Conservation (phyloP, 345 rosid species). For the Bruguiera parviflora region DNA sequence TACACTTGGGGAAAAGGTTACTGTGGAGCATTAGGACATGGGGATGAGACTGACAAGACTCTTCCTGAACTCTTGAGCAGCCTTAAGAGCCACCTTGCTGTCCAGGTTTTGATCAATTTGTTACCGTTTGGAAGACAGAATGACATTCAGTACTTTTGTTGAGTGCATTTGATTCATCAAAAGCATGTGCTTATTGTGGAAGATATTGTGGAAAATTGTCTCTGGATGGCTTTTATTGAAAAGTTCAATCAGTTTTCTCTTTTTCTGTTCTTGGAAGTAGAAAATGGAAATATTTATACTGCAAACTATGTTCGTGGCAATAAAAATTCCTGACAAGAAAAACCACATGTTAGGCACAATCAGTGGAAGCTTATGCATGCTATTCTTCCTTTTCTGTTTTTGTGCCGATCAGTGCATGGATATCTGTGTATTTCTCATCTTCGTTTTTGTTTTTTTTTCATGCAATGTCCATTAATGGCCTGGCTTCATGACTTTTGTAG, state of each 20-base stretch:
- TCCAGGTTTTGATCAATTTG: slow-evolving; percentile 56
- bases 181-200: slow-evolving; percentile 1
- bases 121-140: slow-evolving; percentile 5
- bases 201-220: too few species aligned
- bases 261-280: too few species aligned
- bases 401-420: too few species aligned
- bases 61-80: slow-evolving; percentile 61
- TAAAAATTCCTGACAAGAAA: neutral
- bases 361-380: neutral
- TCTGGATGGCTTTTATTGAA: too few species aligned
- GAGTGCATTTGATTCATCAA: neutral
- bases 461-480: neutral
- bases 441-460: neutral
- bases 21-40: slow-evolving; percentile 96
- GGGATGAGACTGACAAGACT: slow-evolving; percentile 89
- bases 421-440: neutral
- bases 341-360: neutral
- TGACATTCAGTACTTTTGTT: neutral
- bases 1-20: slow-evolving; percentile 99
- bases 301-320: too few species aligned
- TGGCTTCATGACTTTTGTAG: slow-evolving; percentile 31
- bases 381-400: neutral
- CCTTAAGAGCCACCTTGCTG: slow-evolving; percentile 58
- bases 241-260: too few species aligned
- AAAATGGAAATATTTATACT: too few species aligned